Conservation (phyloP, 202 grass and related monocot species). For the Sporobolus alterniflorus region DNA sequence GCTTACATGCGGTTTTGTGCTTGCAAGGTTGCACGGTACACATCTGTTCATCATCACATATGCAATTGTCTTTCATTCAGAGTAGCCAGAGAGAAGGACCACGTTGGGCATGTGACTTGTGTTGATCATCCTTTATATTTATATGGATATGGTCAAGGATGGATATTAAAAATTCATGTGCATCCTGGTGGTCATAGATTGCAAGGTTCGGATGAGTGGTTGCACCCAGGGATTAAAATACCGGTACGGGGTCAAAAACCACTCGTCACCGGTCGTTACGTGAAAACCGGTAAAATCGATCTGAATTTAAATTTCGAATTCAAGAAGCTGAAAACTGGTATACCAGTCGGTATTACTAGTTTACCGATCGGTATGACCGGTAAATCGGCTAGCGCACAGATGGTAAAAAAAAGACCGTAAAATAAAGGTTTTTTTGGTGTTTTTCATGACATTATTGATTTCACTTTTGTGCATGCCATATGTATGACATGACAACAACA, state of each 20-base stretch:
- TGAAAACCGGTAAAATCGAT: slow-evolving; percentile 47
- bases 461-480: too few species aligned
- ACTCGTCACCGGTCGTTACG: slow-evolving; percentile 56
- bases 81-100: slow-evolving; percentile 38
- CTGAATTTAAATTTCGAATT: too few species aligned
- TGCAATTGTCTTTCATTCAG: slow-evolving; percentile 23
- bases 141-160: slow-evolving; percentile 98
- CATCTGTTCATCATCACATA: slow-evolving; percentile 26
- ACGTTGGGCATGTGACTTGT: slow-evolving; percentile 74
- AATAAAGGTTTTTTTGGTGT: too few species aligned
- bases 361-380: too few species aligned
- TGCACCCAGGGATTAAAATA: slow-evolving; percentile 92
- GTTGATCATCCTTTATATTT: slow-evolving; percentile 80
- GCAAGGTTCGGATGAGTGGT: slow-evolving; percentile 95
- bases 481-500: too few species aligned
- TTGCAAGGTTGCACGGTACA: slow-evolving; percentile 2
- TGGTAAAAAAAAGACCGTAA: too few species aligned
- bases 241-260: too few species aligned
- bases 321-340: too few species aligned
- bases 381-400: too few species aligned
- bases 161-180: slow-evolving; percentile 99
- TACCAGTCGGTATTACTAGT: too few species aligned
- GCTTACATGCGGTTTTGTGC: slow-evolving; percentile 48
- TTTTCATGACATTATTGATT: too few species aligned
- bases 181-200: slow-evolving; percentile 96